Percentiles rank a stretch among this genome's conserved stretches.
Conservation (phyloP, 306 rosid genomes). For the Pyrus communis region DNA sequence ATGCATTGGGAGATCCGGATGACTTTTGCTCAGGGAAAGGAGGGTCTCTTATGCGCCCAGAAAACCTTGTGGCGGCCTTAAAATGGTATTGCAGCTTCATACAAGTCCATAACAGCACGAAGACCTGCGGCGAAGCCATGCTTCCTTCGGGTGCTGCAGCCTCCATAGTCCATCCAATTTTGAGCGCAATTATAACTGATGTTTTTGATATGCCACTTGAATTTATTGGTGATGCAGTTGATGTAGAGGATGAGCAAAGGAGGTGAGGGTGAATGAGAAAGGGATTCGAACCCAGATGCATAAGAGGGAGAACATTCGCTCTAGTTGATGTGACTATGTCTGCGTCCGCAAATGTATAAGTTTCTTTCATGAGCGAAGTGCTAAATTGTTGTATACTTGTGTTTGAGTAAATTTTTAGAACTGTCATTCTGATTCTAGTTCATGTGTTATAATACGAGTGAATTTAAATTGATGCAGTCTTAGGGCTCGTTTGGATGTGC, state of each 20-base stretch:
- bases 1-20: slow-evolving; percentile 75
- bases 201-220: neutral
- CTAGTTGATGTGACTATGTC: neutral
- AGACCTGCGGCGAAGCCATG: neutral
- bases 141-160: neutral
- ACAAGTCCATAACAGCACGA: neutral
- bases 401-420: neutral
- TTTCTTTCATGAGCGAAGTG: neutral
- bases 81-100: neutral
- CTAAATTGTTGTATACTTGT: too few relatives aligned
- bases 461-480: too few relatives aligned
- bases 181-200: neutral
- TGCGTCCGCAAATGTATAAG: too few relatives aligned
- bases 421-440: too few relatives aligned
- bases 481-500: too few relatives aligned
- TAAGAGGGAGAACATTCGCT: neutral
- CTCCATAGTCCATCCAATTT: neutral
- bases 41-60: slow-evolving; percentile 82
- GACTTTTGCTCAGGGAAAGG: slow-evolving; percentile 62
- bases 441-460: neutral
- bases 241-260: neutral
- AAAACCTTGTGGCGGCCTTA: slow-evolving; percentile 80
- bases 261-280: neutral
- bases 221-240: neutral
- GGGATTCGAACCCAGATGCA: neutral